These are phyloP conservation scores for Carnegiea gigantea DNA, from an alignment of 179 eudicot species.

Conservation along the genomic window DNA sequence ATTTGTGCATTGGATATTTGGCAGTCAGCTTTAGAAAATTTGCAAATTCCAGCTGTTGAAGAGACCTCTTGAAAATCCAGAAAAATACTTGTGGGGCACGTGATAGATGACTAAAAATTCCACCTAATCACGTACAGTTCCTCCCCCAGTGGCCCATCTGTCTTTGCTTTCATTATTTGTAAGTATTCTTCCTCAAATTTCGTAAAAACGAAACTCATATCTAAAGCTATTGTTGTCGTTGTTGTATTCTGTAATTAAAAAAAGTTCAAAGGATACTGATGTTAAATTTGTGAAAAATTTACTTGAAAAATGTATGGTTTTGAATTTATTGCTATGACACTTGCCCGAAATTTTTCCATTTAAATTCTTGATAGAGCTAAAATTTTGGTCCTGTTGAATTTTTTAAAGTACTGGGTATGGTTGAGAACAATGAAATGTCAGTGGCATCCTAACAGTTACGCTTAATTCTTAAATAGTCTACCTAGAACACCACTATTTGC, in stretches of 20 bases:
- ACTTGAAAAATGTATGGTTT: background rate
- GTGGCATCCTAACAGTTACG: conserved; percentile 9
- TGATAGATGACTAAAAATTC: background rate
- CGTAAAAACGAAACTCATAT: too few relatives aligned
- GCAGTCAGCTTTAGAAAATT: background rate
- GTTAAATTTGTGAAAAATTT: background rate
- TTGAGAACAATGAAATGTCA: background rate
- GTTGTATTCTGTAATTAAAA: background rate
- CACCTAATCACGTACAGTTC: background rate
- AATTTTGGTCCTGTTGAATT: background rate
- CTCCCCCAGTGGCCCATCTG: background rate
- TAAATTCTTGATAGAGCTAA: background rate
- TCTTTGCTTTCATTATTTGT: background rate
- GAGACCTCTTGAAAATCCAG: conserved; percentile 2
- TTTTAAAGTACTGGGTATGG: conserved; percentile 7
- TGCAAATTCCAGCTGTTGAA: background rate
- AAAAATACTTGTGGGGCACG: conserved; percentile 2
- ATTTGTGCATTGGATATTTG: conserved; percentile 13
- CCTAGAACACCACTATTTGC: conserved; percentile 37
- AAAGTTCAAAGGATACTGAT: background rate
- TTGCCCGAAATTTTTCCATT: background rate
- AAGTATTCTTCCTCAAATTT: background rate
- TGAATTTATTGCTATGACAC: background rate
- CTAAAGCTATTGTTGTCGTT: too few relatives aligned
- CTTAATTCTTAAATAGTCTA: conserved; percentile 25